Evolutionary conservation across 768 basidiomycete genomes (phyloP).

Genomic region (Leccinum sublutescens): DNA sequence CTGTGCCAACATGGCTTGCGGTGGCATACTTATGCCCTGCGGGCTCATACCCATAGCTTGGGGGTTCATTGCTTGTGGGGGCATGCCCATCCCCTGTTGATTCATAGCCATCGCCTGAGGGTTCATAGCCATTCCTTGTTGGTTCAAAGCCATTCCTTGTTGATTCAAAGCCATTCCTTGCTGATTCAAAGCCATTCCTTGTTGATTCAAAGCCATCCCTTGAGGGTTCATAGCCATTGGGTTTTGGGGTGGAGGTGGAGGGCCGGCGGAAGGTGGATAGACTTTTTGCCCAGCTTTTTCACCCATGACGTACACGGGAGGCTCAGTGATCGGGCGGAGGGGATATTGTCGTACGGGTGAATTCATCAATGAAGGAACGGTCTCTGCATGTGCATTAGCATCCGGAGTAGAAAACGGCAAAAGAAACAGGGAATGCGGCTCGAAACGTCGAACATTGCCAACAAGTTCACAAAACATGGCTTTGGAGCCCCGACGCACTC

Average conservation of each 20-base stretch:
- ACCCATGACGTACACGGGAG: conserved; percentile 66
- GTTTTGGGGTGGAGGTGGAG: conserved; percentile 32
- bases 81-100: conserved; percentile 24
- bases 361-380: conserved; percentile 54
- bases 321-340: conserved; percentile 62
- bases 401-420: conserved; percentile 13
- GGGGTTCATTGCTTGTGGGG: conserved; percentile 27
- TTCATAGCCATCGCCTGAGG: conserved; percentile 26
- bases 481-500: not conserved
- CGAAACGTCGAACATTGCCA: not conserved
- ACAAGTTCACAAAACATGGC: not conserved
- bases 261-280: conserved; percentile 33
- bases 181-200: conserved; percentile 20
- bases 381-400: conserved; percentile 41
- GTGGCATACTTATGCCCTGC: conserved; percentile 30
- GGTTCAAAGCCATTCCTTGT: conserved; percentile 24
- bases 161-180: conserved; percentile 25
- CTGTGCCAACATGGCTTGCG: conserved; percentile 67
- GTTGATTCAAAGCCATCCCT: conserved; percentile 20
- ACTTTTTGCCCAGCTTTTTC: conserved; percentile 74
- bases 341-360: conserved; percentile 72
- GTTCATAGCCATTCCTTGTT: conserved; percentile 24
- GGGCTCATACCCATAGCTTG: conserved; percentile 24
- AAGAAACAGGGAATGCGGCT: not conserved
- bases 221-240: conserved; percentile 28